phyloP scores from a whole-genome alignment of 2,329 filamentous ascomycete genomes.

The Cytospora paraplurivora region DNA sequence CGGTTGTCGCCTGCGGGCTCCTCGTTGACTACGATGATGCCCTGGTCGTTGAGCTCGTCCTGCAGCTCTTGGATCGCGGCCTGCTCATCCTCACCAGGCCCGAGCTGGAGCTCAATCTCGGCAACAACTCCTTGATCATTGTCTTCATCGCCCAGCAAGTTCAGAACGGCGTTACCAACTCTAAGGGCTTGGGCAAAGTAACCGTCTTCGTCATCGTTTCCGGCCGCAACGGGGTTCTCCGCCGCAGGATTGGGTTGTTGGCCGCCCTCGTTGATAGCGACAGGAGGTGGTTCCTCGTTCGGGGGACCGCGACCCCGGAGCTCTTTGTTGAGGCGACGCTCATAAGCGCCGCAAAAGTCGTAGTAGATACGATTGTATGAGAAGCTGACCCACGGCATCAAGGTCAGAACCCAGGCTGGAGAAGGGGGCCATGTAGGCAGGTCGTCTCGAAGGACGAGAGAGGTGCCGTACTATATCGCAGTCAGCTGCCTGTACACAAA shows the following conservation, averaged over 20 bases:
- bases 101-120: constrained; percentile 34
- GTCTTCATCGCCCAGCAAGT: constrained; percentile 40
- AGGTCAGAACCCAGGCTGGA: constrained; percentile 51
- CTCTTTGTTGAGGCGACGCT: constrained; percentile 51
- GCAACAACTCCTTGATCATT: constrained; percentile 33
- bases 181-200: constrained; percentile 30
- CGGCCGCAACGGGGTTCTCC: constrained; percentile 22
- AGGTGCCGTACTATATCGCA: constrained; percentile 48
- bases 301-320: constrained; percentile 41
- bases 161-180: constrained; percentile 32
- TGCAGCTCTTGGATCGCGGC: constrained; percentile 31
- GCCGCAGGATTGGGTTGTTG: constrained; percentile 21
- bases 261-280: constrained; percentile 17
- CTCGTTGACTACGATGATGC: constrained; percentile 20
- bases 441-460: constrained; percentile 48
- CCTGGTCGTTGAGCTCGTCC: constrained; percentile 34
- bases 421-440: constrained; percentile 57
- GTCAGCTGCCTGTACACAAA: constrained; percentile 16
- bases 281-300: constrained; percentile 31
- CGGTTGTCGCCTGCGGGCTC: constrained; percentile 4
- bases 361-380: constrained; percentile 50
- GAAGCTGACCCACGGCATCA: constrained; percentile 49
- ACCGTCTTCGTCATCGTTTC: constrained; percentile 33
- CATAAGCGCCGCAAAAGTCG: constrained; percentile 49
- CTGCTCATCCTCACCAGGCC: constrained; percentile 39